Conservation (phyloP, 768 basidiomycete species). For the Glaciozyma antarctica region DNA sequence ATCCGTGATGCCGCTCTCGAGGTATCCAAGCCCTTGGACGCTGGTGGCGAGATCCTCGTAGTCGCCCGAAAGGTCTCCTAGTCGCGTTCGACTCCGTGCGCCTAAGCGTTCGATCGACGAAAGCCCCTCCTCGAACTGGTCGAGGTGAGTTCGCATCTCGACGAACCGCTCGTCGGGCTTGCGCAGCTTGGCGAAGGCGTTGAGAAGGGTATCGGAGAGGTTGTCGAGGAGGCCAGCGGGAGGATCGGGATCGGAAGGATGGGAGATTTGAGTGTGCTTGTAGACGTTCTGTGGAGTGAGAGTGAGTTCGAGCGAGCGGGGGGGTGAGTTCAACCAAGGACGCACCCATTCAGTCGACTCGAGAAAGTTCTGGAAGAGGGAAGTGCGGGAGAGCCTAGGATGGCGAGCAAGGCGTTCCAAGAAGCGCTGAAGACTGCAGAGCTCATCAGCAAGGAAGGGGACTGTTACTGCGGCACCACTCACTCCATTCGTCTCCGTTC, state of each 20-base stretch:
- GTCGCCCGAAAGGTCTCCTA: constrained; percentile 87
- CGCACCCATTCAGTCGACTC: constrained; percentile 97
- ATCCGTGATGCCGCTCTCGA: constrained; percentile 97
- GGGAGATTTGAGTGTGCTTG: constrained; percentile 92
- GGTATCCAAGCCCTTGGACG: constrained; percentile 91
- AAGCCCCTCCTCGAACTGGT: constrained; percentile 95
- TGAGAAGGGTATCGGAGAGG: constrained; percentile 87
- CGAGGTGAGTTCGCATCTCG: constrained; percentile 78
- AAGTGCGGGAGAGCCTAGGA: constrained; percentile 83
- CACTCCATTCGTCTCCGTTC: constrained; percentile 59
- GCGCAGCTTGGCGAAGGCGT: constrained; percentile 87
- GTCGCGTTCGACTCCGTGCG: constrained; percentile 64
- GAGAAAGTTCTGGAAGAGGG: constrained; percentile 85
- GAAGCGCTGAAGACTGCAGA: constrained; percentile 74
- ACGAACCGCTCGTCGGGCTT: constrained; percentile 96
- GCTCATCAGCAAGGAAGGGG: background rate
- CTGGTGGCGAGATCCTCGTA: constrained; percentile 95
- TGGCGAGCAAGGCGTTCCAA: constrained; percentile 82
- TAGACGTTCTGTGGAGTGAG: constrained; percentile 61
- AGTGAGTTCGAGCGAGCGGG: constrained; percentile 3
- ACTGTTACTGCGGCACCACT: background rate
- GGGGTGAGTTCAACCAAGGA: background rate
- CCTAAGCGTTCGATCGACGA: constrained; percentile 69
- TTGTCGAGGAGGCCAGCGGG: constrained; percentile 69
- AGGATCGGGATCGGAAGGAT: constrained; percentile 73